These are phyloP conservation scores for Trichoderma sp. DNA, from an alignment of 2,329 filamentous ascomycete genomes.

Conservation along the genomic window DNA sequence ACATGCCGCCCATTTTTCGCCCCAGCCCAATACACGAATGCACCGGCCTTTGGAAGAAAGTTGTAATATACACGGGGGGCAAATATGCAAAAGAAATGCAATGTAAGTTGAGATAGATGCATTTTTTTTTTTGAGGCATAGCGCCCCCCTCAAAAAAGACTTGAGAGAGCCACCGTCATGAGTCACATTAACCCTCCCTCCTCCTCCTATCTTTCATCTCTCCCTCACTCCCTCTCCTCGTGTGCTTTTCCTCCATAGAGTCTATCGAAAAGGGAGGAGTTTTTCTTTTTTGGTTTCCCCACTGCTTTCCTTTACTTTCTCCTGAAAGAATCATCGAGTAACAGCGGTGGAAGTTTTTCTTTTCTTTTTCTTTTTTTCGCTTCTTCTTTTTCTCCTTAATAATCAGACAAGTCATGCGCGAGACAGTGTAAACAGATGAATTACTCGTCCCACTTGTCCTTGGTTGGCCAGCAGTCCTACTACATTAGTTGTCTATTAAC, in stretches of 20 bases:
- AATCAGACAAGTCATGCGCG: slow-evolving; percentile 34
- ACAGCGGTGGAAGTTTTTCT: slow-evolving; percentile 6
- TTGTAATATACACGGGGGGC: slow-evolving; percentile 10
- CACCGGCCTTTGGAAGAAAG: slow-evolving; percentile 8
- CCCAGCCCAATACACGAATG: slow-evolving; percentile 10
- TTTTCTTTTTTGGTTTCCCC: background rate
- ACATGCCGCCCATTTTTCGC: slow-evolving; percentile 4
- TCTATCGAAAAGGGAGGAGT: slow-evolving; percentile 15
- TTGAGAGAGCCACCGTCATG: slow-evolving; percentile 8
- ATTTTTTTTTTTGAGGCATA: slow-evolving; percentile 1
- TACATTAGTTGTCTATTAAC: slow-evolving; percentile 32
- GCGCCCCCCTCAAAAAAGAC: background rate
- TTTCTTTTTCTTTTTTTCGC: background rate
- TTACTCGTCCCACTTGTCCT: slow-evolving; percentile 25
- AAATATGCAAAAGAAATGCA: background rate
- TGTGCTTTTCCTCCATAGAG: background rate
- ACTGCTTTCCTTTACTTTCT: background rate
- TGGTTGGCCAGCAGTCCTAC: slow-evolving; percentile 29
- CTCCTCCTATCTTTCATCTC: background rate
- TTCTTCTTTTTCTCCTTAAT: slow-evolving; percentile 22
- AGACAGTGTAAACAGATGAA: slow-evolving; percentile 26
- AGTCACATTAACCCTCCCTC: slow-evolving; percentile 2
- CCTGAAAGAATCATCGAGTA: slow-evolving; percentile 18
- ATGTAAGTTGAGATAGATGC: background rate
- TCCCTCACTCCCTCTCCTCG: background rate